Base-by-base conservation (phyloP, 139 green algal genomes). In the Micractinium conductrix region DNA sequence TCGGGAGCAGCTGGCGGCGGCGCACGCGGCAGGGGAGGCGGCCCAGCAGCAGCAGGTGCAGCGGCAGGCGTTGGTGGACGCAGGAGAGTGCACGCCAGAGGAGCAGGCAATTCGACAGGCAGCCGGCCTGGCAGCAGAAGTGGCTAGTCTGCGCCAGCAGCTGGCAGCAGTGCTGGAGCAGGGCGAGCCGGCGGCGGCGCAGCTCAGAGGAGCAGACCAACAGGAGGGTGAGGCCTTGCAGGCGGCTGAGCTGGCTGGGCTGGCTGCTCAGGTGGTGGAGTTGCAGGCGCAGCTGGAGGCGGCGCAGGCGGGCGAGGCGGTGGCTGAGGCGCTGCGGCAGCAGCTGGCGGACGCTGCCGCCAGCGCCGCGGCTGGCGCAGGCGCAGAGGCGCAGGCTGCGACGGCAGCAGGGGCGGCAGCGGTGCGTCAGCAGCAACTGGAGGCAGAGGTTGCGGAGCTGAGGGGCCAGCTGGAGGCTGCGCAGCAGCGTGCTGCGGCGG, bases 261-360 rank as follows among this genome's bases (percentile, higher is more conserved):
- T 86, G 72, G 71, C 69, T 55, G 81, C 70, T 5, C 63, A 74
- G 58, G 58, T 55, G 16, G 50, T 26, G 19, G 63, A 82, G 42
- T 62, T 87, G 83, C 38, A 87, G 69, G 48, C 53, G 26, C 74
- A 87, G 74, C 83, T 87, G 55, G 76, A 88, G 33, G 50, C 42
- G 21, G 74, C 45, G 44, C 68, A 45, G 37, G 38, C 70, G 58
- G 53, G 60, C 14, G 40, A 74, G 72, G 82, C 44, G 37, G 74
- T 45, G 30, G 78, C 78, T 42, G 62, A 75, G 14, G 75, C 60
- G 2, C n/a, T 33, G 42, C 60, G 60, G 30, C 42, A 82, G 82
- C 35, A 74, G 78, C n/a, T 30, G 6, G 62, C n/a, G 10, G 78
- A n/a, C n/a, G 43, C 62, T 67, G 78, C 76, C 58, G 22, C 26